Base-by-base conservation (phyloP, 169 alveolate genomes). In the Babesia bigemina region DNA sequence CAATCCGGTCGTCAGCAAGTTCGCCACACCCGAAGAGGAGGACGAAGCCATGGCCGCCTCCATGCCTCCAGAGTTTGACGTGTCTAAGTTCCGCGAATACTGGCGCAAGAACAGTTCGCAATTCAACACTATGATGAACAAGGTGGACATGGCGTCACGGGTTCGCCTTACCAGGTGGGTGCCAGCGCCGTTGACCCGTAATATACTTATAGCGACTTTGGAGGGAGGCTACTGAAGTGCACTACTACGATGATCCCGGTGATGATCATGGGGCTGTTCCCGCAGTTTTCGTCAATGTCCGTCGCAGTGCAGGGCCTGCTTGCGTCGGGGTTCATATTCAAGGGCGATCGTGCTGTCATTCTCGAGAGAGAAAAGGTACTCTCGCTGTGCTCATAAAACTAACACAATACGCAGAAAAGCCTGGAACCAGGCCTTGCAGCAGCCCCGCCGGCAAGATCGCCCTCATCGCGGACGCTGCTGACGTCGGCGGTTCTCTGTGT, bases 271-370 rank as follows among this genome's bases (percentile, higher is more conserved):
- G 86, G 89, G 63, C 36, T 73, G 19, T 57, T 82, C 60, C 86
- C 85, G n/a, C 69, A 75, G 50, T 49, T 72, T 7, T 57, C 85
- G 12, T 33, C 88, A 3, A 26, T 50, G 39, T 82, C 86, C 24
- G 28, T 75, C 26, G 88, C 75, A 19, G 21, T 74, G 8, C 73
- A 74, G 22, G 47, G 65, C 33, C 57, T 82, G 48, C 19, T 73
- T 29, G 89, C 89, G 14, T 62, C 81, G 22, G 73, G 53, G 33
- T 62, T 82, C 56, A 82, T 82, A 22, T 82, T 61, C 48, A 63
- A 56, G 28, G 85, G 89, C 21, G 86, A 72, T 39, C 49, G 65
- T 28, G 56, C 12, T 8, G 63, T 29, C 2, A 22, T 66, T 7
- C 62, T 66, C n/a, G 63, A 9, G 24, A 10, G 62, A 16, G 75